phyloP scores from a whole-genome alignment of 139 green algal species.

The Diplosphaera chodatii region DNA sequence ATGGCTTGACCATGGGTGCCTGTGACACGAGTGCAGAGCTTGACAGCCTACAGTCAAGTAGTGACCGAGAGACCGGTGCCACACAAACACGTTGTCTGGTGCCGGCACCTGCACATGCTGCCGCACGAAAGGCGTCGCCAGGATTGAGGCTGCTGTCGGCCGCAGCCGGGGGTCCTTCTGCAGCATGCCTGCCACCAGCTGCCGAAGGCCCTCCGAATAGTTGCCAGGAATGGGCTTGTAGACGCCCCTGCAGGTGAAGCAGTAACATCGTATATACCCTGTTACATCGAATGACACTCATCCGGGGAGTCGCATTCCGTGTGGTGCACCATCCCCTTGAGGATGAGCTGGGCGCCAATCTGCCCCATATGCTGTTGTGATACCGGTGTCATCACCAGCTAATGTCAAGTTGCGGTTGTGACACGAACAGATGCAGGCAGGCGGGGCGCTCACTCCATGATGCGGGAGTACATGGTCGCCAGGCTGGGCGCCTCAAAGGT shows the following conservation, averaged over 20 bases:
- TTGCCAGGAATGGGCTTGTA: slow-evolving; percentile 21
- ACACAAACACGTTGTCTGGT: too few species aligned
- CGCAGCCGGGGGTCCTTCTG: slow-evolving; percentile 15
- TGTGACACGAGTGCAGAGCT: too few species aligned
- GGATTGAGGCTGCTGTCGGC: neutral
- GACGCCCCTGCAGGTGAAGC: neutral
- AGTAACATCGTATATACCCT: neutral
- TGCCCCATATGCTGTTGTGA: too few species aligned
- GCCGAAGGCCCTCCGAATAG: slow-evolving; percentile 26
- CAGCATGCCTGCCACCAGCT: slow-evolving; percentile 19
- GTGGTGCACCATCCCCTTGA: too few species aligned
- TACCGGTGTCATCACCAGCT: too few species aligned
- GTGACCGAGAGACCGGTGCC: too few species aligned
- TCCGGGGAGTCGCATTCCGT: neutral
- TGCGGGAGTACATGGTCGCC: slow-evolving; percentile 11
- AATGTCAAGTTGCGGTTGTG: neutral
- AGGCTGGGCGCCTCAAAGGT: slow-evolving; percentile 31
- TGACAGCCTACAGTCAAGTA: too few species aligned
- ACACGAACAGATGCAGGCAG: neutral
- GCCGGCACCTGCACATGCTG: too few species aligned
- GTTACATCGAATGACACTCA: neutral
- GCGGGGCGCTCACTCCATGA: slow-evolving; percentile 17
- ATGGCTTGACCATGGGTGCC: too few species aligned
- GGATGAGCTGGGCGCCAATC: too few species aligned
- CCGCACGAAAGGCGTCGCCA: too few species aligned